Evolutionary conservation across 179 eudicot species (phyloP).

Genomic region (Beta corolliflora): DNA sequence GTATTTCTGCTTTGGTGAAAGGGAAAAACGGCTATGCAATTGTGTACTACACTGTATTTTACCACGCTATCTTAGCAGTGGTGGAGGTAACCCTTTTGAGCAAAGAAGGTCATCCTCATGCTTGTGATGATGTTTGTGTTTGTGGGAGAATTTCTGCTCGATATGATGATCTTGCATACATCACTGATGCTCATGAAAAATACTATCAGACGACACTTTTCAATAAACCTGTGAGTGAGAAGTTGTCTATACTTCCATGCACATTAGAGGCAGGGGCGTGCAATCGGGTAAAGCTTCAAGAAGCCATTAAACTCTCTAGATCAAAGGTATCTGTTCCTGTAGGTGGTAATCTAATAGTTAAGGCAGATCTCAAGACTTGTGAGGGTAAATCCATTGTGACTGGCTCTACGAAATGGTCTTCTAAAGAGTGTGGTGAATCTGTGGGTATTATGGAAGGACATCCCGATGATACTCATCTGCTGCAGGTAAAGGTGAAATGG

Average conservation of each 20-base stretch:
- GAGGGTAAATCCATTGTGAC: background rate
- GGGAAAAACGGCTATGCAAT: background rate
- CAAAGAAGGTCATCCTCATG: background rate
- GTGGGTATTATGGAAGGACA: background rate
- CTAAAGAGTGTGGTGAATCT: background rate
- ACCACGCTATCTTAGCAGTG: background rate
- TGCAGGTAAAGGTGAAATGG: background rate
- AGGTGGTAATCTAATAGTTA: background rate
- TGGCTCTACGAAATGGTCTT: background rate
- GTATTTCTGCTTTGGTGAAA: background rate
- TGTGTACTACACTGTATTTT: background rate
- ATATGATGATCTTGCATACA: background rate
- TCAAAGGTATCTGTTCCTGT: background rate
- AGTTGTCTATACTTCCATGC: background rate
- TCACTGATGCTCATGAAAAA: background rate
- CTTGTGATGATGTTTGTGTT: conserved; percentile 2
- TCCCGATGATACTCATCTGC: conserved; percentile 1
- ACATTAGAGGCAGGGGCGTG: background rate
- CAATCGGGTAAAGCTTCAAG: background rate
- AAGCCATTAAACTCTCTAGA: background rate
- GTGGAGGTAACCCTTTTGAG: background rate
- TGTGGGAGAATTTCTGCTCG: background rate
- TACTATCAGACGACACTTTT: background rate
- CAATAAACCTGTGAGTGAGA: background rate
- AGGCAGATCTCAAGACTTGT: background rate